Evolutionary conservation across 306 rosid genomes (phyloP).

Genomic region (Gynostemma pentaphyllum): DNA sequence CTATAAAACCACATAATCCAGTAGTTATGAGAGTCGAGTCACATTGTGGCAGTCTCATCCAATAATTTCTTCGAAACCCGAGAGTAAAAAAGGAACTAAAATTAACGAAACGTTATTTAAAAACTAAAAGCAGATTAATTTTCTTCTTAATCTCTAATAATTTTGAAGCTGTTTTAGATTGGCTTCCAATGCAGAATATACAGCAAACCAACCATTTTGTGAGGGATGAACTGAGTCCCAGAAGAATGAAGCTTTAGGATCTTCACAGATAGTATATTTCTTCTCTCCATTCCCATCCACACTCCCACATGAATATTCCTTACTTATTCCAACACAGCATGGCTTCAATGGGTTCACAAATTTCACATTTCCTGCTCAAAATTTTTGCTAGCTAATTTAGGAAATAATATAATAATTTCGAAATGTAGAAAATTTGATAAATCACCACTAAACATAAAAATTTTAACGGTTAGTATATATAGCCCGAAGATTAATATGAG

Average conservation of each 20-base stretch:
- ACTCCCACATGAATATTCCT: slow-evolving; percentile 43
- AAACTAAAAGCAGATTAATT: neutral
- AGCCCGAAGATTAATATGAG: too few relatives aligned
- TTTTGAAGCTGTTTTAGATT: slow-evolving; percentile 19
- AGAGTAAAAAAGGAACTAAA: neutral
- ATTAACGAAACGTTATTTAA: slow-evolving; percentile 9
- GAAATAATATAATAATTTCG: too few relatives aligned
- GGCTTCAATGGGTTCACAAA: slow-evolving; percentile 50
- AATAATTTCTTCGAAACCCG: too few relatives aligned
- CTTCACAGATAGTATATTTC: slow-evolving; percentile 48
- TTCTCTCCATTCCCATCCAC: slow-evolving; percentile 32
- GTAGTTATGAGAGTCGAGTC: too few relatives aligned
- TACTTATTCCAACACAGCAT: slow-evolving; percentile 57
- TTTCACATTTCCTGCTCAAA: slow-evolving; percentile 12
- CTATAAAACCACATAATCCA: too few relatives aligned
- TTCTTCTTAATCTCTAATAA: neutral
- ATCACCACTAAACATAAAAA: too few relatives aligned
- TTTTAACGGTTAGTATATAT: too few relatives aligned
- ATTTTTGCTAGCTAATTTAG: too few relatives aligned
- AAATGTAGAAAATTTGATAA: too few relatives aligned
- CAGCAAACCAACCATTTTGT: slow-evolving; percentile 73
- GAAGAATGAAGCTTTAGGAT: slow-evolving; percentile 59
- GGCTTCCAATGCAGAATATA: slow-evolving; percentile 30
- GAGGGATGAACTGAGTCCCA: slow-evolving; percentile 84
- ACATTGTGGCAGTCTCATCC: too few relatives aligned